Percentiles rank a stretch among this genome's conserved stretches.
These are phyloP conservation scores for Ceratobasidium sp. DNA, from an alignment of 1,284 basidiomycete species.

Conservation along the genomic window DNA sequence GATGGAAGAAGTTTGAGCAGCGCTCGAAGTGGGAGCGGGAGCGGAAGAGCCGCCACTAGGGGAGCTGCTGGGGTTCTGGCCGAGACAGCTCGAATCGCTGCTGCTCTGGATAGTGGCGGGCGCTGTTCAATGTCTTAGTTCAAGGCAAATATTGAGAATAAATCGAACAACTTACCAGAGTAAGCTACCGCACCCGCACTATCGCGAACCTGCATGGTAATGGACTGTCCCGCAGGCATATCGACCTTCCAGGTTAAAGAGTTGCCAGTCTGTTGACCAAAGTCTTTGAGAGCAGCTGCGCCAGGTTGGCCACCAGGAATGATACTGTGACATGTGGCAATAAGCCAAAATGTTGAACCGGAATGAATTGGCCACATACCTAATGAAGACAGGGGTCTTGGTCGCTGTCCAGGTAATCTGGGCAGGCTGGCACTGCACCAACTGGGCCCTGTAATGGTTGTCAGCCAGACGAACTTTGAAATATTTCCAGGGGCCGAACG, in stretches of 20 bases:
- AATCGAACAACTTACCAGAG: conserved; percentile 29
- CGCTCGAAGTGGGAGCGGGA: too few species aligned
- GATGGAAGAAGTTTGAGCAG: not conserved
- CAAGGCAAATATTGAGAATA: not conserved
- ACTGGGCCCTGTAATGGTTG: not conserved
- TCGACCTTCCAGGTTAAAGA: conserved; percentile 23
- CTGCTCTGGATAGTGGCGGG: conserved; percentile 23
- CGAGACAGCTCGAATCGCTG: conserved; percentile 38
- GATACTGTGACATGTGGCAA: conserved; percentile 8
- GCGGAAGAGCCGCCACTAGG: not conserved
- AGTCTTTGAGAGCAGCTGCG: conserved; percentile 23
- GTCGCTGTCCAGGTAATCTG: conserved; percentile 17
- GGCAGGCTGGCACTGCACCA: conserved; percentile 39
- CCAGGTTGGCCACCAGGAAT: conserved; percentile 37
- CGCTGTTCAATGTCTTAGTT: not conserved
- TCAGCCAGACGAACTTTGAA: not conserved
- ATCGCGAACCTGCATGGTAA: conserved; percentile 32
- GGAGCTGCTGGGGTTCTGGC: not conserved
- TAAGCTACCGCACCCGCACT: conserved; percentile 20
- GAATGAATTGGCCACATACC: conserved; percentile 11
- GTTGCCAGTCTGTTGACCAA: conserved; percentile 10
- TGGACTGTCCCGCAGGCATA: not conserved
- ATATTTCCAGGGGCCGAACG: conserved; percentile 9
- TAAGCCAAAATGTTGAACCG: not conserved
- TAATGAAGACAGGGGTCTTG: conserved; percentile 28